These are phyloP conservation scores for Trichoderma virens DNA, from an alignment of 495 filamentous ascomycete species.

Conservation along the genomic window DNA sequence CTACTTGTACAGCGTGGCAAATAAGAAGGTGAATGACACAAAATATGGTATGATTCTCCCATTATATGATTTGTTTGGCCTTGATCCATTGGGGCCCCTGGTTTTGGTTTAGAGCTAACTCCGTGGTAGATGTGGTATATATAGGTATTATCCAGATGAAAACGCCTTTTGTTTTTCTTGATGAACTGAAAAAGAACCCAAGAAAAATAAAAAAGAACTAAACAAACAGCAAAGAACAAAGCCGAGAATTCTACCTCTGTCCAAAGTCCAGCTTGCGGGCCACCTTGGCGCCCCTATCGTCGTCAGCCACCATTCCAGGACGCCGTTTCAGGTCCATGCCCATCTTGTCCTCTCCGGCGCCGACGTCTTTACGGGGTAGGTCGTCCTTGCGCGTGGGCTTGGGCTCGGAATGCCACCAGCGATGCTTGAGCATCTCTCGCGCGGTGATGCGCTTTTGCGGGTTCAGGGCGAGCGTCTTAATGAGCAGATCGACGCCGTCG, in stretches of 20 bases:
- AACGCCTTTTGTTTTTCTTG: neutral
- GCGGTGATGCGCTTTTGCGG: conserved; percentile 75
- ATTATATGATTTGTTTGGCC: neutral
- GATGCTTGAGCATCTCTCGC: conserved; percentile 65
- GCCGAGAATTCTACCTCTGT: conserved; percentile 24
- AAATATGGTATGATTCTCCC: no score
- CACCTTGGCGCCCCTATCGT: conserved; percentile 54
- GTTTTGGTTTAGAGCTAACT: neutral
- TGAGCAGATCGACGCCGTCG: conserved; percentile 78
- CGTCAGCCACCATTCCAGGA: conserved; percentile 64
- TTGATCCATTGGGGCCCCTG: neutral
- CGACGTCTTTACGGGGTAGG: conserved; percentile 56
- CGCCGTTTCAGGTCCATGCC: conserved; percentile 76
- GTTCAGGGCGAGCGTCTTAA: conserved; percentile 78
- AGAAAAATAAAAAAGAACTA: neutral
- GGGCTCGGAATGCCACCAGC: conserved; percentile 81
- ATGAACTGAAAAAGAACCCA: neutral
- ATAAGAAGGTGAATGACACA: no score
- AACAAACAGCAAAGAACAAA: neutral
- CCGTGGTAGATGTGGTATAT: neutral
- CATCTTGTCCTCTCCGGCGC: conserved; percentile 60
- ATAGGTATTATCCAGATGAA: neutral
- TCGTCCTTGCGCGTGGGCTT: conserved; percentile 76
- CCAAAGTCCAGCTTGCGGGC: conserved; percentile 86
- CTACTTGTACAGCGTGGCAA: no score